These are phyloP conservation scores for Phytophthora macrochlamydospora DNA, from an alignment of 352 stramenopile species.

Conservation along the genomic window DNA sequence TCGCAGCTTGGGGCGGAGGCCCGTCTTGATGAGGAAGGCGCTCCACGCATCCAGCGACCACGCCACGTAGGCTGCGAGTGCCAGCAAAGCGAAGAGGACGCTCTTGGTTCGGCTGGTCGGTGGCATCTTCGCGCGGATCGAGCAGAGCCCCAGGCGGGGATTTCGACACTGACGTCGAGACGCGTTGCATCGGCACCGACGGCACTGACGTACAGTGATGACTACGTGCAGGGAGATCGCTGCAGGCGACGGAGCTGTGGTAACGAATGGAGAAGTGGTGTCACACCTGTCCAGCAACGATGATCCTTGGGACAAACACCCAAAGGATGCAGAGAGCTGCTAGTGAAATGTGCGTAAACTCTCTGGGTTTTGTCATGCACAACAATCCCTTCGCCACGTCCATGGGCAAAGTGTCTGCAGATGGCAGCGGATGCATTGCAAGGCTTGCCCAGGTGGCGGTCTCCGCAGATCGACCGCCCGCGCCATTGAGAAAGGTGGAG, in stretches of 20 bases:
- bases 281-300: not conserved
- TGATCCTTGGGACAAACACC: not conserved
- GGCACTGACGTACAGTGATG: not conserved
- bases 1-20: constrained; percentile 23
- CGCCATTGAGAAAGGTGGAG: no score
- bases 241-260: not conserved
- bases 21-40: constrained; percentile 20
- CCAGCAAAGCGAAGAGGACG: constrained; percentile 13
- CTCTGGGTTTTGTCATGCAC: not conserved
- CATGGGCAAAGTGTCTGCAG: not conserved
- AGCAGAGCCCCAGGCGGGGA: not conserved
- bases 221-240: not conserved
- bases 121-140: not conserved
- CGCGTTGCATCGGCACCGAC: not conserved
- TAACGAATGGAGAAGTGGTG: not conserved
- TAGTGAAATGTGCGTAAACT: not conserved
- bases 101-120: constrained; percentile 16
- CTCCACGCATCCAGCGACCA: constrained; percentile 28
- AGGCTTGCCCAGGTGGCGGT: not conserved
- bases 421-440: not conserved
- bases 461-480: no score
- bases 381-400: not conserved
- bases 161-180: not conserved
- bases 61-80: constrained; percentile 22
- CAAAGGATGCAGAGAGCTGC: not conserved